Conservation (phyloP, 2,329 filamentous ascomycete species). For the Colletotrichum echinochloae region DNA sequence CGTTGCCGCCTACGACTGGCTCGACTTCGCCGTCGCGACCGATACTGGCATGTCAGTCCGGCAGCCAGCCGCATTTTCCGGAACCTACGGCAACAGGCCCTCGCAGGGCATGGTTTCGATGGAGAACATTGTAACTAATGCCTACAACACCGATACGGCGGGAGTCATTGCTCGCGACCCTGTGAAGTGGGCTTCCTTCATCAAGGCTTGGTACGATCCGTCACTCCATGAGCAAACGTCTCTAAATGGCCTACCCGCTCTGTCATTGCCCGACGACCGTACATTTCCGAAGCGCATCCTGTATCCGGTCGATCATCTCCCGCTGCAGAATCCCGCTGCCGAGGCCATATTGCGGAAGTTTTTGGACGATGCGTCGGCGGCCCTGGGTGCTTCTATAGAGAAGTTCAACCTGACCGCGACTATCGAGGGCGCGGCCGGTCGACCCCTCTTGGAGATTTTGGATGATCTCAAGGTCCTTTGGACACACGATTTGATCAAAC, state of each 20-base stretch:
- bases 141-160: constrained; percentile 45
- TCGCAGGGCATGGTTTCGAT: constrained; percentile 45
- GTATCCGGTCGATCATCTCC: constrained; percentile 55
- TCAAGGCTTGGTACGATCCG: constrained; percentile 53
- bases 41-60: constrained; percentile 46
- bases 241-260: constrained; percentile 52
- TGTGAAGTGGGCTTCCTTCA: constrained; percentile 49
- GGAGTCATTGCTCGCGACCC: constrained; percentile 46
- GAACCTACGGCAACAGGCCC: constrained; percentile 47
- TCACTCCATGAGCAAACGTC: constrained; percentile 49
- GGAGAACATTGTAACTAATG: constrained; percentile 44
- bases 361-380: constrained; percentile 49
- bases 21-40: constrained; percentile 44
- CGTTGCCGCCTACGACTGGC: constrained; percentile 47
- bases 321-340: constrained; percentile 54
- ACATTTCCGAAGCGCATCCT: constrained; percentile 53
- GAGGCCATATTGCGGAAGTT: constrained; percentile 53
- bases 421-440: neutral
- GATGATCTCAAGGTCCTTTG: constrained; percentile 4
- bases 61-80: constrained; percentile 45
- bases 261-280: constrained; percentile 49
- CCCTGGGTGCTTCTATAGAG: constrained; percentile 53
- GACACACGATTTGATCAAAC: constrained; percentile 24
- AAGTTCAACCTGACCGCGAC: constrained; percentile 52
- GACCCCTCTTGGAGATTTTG: neutral